Percentiles rank a stretch among this genome's conserved stretches.
phyloP scores from a whole-genome alignment of 108 stramenopile species.

The Cyclotella distinguenda region DNA sequence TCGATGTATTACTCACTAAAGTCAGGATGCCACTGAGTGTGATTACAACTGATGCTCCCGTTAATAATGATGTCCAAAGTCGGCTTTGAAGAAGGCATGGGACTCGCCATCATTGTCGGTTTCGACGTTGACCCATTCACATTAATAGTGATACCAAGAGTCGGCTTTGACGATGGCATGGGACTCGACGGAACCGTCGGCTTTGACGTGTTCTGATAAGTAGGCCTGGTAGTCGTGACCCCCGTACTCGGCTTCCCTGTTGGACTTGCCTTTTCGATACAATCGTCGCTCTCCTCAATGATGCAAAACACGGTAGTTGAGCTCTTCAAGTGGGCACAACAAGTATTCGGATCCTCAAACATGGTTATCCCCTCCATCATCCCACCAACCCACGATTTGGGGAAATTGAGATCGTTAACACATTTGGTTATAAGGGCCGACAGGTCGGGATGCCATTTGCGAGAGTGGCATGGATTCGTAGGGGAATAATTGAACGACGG shows the following conservation, averaged over 20 bases:
- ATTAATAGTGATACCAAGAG: too few species aligned
- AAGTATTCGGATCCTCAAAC: conserved; percentile 4
- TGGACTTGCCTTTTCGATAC: neutral
- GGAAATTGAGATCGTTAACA: conserved; percentile 1
- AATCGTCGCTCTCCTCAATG: neutral
- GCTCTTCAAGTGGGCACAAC: conserved; percentile 10
- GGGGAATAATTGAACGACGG: neutral
- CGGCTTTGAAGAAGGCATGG: too few species aligned
- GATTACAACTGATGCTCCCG: neutral
- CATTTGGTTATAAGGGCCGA: neutral
- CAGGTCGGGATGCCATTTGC: conserved; percentile 7
- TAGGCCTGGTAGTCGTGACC: neutral
- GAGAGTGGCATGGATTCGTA: neutral
- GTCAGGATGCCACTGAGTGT: conserved; percentile 5
- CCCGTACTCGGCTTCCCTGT: neutral
- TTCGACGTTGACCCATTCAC: neutral
- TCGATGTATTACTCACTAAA: neutral
- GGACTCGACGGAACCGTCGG: too few species aligned
- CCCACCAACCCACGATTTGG: conserved; percentile 1
- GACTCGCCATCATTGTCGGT: neutral
- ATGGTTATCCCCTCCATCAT: conserved; percentile 16
- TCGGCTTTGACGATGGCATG: too few species aligned
- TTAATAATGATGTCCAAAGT: neutral
- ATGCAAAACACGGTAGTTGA: neutral
- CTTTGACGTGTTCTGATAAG: too few species aligned